A percentile compares a stretch with the other conserved stretches of the same genome.
These are phyloP conservation scores for Phalaenopsis equestris DNA, from an alignment of 106 monocot species.

Conservation along the genomic window DNA sequence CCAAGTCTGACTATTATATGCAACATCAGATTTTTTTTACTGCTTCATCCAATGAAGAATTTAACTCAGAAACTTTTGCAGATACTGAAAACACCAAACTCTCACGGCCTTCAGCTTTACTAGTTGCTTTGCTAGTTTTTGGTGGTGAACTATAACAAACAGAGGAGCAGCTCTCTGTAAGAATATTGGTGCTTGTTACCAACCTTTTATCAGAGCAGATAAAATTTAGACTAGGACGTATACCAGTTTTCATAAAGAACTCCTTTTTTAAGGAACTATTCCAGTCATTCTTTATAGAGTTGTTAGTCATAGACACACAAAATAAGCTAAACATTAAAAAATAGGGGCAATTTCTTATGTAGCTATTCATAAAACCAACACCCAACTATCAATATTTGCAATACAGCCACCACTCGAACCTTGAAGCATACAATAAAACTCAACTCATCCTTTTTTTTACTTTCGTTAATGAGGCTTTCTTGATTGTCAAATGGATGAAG, in stretches of 20 bases:
- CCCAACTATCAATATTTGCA: too few relatives aligned
- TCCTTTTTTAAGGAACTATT: constrained; percentile 59
- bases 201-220: constrained; percentile 18
- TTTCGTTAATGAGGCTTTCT: too few relatives aligned
- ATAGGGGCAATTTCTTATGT: too few relatives aligned
- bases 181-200: background rate
- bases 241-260: constrained; percentile 32
- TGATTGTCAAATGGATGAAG: too few relatives aligned
- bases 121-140: background rate
- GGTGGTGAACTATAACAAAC: background rate
- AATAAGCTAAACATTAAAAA: background rate
- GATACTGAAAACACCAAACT: constrained; percentile 1
- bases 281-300: constrained; percentile 69
- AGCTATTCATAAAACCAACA: too few relatives aligned
- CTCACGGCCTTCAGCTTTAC: constrained; percentile 7
- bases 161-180: background rate
- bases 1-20: background rate
- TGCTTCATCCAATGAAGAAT: constrained; percentile 13
- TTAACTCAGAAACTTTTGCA: constrained; percentile 6
- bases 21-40: background rate
- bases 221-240: constrained; percentile 17
- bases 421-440: too few relatives aligned
- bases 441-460: too few relatives aligned
- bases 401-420: too few relatives aligned
- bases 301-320: constrained; percentile 40